Conservation (phyloP, 495 filamentous ascomycete species). For the Tuber aestivum region DNA sequence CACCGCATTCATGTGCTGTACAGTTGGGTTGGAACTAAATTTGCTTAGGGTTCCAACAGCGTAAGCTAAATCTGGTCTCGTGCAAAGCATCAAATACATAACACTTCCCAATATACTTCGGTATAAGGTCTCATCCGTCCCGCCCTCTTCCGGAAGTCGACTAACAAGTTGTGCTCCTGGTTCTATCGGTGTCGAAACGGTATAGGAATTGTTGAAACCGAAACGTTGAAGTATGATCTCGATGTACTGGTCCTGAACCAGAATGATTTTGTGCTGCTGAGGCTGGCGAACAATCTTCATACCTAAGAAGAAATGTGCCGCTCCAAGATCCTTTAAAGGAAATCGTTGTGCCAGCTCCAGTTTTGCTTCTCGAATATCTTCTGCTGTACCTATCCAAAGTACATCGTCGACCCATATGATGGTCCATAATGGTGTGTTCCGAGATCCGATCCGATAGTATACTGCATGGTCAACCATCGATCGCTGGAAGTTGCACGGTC, state of each 20-base stretch:
- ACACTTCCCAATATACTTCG: neutral
- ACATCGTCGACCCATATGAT: too few relatives aligned
- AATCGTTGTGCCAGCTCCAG: neutral
- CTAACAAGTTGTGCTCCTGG: neutral
- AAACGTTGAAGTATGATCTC: neutral
- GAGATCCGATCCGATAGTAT: too few relatives aligned
- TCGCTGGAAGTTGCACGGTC: too few relatives aligned
- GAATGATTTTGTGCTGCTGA: neutral
- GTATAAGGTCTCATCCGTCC: neutral
- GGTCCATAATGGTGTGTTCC: too few relatives aligned
- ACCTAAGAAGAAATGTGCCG: neutral
- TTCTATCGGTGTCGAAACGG: neutral
- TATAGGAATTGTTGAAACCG: neutral
- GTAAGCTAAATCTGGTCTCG: neutral
- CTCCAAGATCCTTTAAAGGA: neutral
- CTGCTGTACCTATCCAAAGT: too few relatives aligned
- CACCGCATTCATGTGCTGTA: too few relatives aligned
- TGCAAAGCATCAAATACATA: neutral
- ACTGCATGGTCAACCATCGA: too few relatives aligned
- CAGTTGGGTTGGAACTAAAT: too few relatives aligned
- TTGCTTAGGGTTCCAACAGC: neutral
- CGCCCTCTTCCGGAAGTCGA: neutral
- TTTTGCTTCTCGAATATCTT: neutral
- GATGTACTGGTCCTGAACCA: neutral
- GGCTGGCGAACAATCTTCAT: neutral